A percentile compares a stretch with the other conserved stretches of the same genome.
phyloP scores from a whole-genome alignment of 2,329 filamentous ascomycete species.

The Penicillium sp. region DNA sequence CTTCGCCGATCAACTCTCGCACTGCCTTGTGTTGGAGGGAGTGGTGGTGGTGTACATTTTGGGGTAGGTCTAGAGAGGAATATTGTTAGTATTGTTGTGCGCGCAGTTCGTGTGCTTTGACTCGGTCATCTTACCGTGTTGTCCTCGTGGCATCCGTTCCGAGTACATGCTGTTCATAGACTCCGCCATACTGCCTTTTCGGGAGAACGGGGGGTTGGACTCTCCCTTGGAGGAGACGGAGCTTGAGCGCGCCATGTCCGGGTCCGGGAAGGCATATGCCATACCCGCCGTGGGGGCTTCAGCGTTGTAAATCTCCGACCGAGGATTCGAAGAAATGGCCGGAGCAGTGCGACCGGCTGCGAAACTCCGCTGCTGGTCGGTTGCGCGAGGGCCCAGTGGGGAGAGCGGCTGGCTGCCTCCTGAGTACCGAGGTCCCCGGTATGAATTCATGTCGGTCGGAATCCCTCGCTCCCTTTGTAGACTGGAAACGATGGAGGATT shows the following conservation, averaged over 20 bases:
- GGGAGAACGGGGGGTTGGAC: constrained; percentile 38
- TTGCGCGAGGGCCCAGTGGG: constrained; percentile 37
- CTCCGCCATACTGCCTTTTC: constrained; percentile 47
- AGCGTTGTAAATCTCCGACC: constrained; percentile 50
- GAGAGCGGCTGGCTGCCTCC: constrained; percentile 39
- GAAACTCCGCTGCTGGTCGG: constrained; percentile 42
- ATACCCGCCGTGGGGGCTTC: constrained; percentile 50
- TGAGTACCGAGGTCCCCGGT: constrained; percentile 43
- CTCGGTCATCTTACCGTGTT: constrained; percentile 43
- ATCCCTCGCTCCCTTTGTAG: constrained; percentile 45
- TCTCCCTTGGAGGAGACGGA: constrained; percentile 37
- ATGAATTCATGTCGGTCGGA: constrained; percentile 37
- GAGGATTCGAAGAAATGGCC: constrained; percentile 49
- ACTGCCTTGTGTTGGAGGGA: constrained; percentile 50
- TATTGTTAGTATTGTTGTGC: constrained; percentile 5
- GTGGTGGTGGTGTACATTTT: constrained; percentile 49
- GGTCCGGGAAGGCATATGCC: constrained; percentile 52
- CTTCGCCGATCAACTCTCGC: constrained; percentile 46
- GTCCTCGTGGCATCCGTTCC: constrained; percentile 46
- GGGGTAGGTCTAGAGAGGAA: constrained; percentile 41
- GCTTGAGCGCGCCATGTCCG: constrained; percentile 42
- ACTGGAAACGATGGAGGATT: constrained; percentile 45
- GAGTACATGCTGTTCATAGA: constrained; percentile 50
- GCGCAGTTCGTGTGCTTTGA: background rate
- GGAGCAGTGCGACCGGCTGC: constrained; percentile 48